These are phyloP conservation scores for Bryopsis sp. DNA, from an alignment of 139 green algal species.

Conservation along the genomic window DNA sequence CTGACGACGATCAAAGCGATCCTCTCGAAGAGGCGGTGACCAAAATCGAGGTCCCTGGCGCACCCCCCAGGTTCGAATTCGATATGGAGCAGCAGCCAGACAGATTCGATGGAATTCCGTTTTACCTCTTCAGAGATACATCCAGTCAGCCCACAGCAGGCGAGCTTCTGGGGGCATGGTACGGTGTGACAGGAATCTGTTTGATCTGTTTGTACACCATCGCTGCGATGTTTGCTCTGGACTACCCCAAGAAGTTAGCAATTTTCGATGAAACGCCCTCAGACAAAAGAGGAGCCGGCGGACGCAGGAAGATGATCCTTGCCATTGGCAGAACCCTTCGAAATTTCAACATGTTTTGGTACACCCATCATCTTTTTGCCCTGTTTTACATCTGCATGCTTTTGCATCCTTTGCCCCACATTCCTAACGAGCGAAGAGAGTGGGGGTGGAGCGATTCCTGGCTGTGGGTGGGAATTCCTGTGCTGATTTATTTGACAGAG, in stretches of 20 bases:
- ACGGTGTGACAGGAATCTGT: conserved; percentile 4
- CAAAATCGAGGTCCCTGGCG: not conserved
- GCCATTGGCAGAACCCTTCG: conserved; percentile 10
- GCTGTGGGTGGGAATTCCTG: not conserved
- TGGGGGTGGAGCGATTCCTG: conserved; percentile 17
- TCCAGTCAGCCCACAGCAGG: not conserved
- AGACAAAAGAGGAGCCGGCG: not conserved
- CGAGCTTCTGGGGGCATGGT: not conserved
- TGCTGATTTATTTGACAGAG: conserved; percentile 19
- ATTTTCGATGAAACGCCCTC: not conserved
- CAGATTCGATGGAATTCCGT: conserved; percentile 10
- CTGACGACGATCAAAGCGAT: not conserved
- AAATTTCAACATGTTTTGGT: conserved; percentile 17
- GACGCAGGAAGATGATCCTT: not conserved
- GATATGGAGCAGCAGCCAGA: too few species aligned
- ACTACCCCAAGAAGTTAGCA: conserved; percentile 15
- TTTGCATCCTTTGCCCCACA: conserved; percentile 16
- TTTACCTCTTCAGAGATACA: not conserved
- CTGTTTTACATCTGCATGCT: conserved; percentile 22
- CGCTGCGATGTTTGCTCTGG: conserved; percentile 4
- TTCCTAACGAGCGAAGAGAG: conserved; percentile 8
- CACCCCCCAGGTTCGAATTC: too few species aligned
- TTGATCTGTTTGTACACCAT: conserved; percentile 5
- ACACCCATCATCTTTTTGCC: conserved; percentile 19
- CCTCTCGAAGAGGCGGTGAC: not conserved